Evolutionary conservation across 805 yeast genomes (phyloP), one percentile per base, ranked within the genome.

Genomic region (Saturnispora quitensis): DNA sequence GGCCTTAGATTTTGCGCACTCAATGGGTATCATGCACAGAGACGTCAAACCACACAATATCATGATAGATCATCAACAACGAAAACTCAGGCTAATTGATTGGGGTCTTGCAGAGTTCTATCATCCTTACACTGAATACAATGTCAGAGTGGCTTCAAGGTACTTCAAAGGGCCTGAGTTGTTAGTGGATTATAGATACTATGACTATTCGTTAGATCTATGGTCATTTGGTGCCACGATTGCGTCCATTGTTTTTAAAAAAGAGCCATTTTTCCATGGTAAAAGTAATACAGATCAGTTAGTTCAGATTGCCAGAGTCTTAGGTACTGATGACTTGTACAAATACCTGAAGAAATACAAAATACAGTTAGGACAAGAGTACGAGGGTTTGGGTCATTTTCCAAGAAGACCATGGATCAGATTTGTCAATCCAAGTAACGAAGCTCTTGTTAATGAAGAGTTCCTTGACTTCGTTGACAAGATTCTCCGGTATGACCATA

Each of bases 61-160:
- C 56, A 90, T 90, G 96, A 90, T 90, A 59, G 97, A 90, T 67
- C 96, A 87, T 51, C 71, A 75, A 54, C 76, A 74, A 55, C 81
- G 71, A 66, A 80, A 78, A 62, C 70, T 90, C 59, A 77, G 96
- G 56, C 76, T 89, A 57, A 89, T 90, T 50, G 97, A 90, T 68
- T 90, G 97, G 97, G 97, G 97, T 7, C 71, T 90, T 49, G 97
- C 97, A 8, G 97, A 90, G 66, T 89, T 88, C 64, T 89, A 89
- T 63, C 97, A 90, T 64, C 81, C 88, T 24, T 89, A 89, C 13
- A 85, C 81, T 64, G 96, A 88, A 61, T 90, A 87, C 62, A 90
- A 90, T 62, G 97, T 90, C 20, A 76, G 97, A 57, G 97, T 90
- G 17, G 97, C 97, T 2, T 87, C 96, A 5, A 72, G 97, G 58